Evolutionary conservation across 192 early-diverging fungal species (phyloP), one percentile per base, ranked within the genome.

Genomic region (Dissophora globulifera): DNA sequence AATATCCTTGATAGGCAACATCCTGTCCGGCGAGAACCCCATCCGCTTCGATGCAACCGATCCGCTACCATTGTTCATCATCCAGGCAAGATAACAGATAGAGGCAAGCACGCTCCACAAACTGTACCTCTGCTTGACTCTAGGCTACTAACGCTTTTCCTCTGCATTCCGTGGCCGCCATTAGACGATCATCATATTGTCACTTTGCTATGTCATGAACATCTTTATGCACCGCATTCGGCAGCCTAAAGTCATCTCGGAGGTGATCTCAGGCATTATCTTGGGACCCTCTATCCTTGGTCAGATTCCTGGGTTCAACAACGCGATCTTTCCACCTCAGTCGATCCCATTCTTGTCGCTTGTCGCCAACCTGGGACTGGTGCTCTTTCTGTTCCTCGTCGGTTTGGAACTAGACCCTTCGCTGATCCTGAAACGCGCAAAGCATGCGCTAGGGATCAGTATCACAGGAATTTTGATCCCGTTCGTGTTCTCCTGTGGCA

Each of bases 241-340:
- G 19, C 94, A 97, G 75, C 95, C 95, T 0, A 78, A 72, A 8
- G 95, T 94, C 29, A 94, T 97, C 46, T 88, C 94, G 29, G 95
- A 97, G 62, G 89, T 97, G n/a, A 54, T 96, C 20, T 89, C 89
- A 8, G 94, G 94, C 9, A 93, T 96, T 53, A 62, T 95, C 17
- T 84, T 96, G 1, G 96, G 96, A 0, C 93, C 93, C 0, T 91
- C 94, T 0, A 91, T 85, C 10, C 83, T 96, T 20, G 91, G 93
- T 0, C 84, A 88, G 27, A 91, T 89, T 45, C 83, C 84, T 12
- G 84, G 80, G 0, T 96, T 93, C 74, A 67, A 68, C 43, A 61
- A 79, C 8, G 83, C 80, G 30, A 84, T 96, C 17, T 96, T 98
- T 63, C 94, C 93, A 4, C 8, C 62, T 1, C 57, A 58, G 8